phyloP scores from a whole-genome alignment of 805 yeast species.

The Torulaspora maleeae region DNA sequence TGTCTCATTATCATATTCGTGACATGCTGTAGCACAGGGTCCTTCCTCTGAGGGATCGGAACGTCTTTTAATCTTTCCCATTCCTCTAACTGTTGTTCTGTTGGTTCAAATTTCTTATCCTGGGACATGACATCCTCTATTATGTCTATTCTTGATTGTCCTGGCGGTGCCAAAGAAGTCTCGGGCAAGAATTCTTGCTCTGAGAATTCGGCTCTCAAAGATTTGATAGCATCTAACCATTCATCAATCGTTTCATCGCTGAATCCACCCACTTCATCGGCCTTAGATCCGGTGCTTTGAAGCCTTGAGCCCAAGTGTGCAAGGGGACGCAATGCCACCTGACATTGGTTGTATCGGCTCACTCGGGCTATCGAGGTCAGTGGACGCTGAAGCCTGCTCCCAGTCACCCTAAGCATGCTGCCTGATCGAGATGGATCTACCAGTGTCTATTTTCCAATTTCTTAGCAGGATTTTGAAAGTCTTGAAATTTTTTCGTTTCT shows the following conservation, averaged over 20 bases:
- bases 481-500: neutral
- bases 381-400: constrained; percentile 5
- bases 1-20: constrained; percentile 87
- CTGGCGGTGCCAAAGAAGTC: constrained; percentile 41
- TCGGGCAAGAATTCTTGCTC: constrained; percentile 39
- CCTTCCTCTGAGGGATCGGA: constrained; percentile 57
- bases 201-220: constrained; percentile 38
- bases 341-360: constrained; percentile 1
- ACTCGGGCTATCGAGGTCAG: constrained; percentile 1
- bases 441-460: neutral
- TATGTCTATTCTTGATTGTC: constrained; percentile 35
- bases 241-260: constrained; percentile 37
- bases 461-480: neutral
- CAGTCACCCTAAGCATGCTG: constrained; percentile 1
- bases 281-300: constrained; percentile 6
- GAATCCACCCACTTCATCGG: constrained; percentile 3
- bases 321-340: neutral
- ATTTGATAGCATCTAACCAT: constrained; percentile 41
- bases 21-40: constrained; percentile 71
- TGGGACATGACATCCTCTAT: constrained; percentile 26
- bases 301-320: constrained; percentile 5
- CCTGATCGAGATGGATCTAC: neutral
- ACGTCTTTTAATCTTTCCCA: constrained; percentile 44
- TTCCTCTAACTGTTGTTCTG: constrained; percentile 60
- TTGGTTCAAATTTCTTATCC: constrained; percentile 46